Base-by-base conservation (phyloP, 495 filamentous ascomycete genomes). In the Copromyces sp. region DNA sequence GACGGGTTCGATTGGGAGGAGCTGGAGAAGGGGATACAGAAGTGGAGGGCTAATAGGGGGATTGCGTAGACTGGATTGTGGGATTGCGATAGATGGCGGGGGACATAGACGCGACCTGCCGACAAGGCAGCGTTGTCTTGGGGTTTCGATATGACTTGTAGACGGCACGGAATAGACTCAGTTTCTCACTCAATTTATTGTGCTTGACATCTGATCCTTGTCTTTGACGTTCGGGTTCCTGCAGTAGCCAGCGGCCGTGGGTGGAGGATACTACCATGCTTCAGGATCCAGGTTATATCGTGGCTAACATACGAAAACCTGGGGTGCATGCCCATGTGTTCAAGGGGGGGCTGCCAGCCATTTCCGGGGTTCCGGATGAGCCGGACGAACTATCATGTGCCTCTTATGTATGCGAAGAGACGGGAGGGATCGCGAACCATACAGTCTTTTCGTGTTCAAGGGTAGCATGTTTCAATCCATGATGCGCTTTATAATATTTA, bases 1-100 rank as follows among this genome's bases (percentile, higher is more conserved):
- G 90, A 94, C 3, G 95, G 95, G 2, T 88, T 97, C 70, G 91
- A 86, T n/a, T 88, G 86, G 80, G 87, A 86, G 3, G 94, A 93
- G 85, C 81, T 98, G 61, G 93, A 95, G 81, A 86, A 84, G 35
- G 95, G 94, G 4, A 87, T 98, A 24, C 84, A 83, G 83, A 89
- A 90, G 73, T 98, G 95, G 95, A 87, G 95, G 47, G 75, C 39
- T 78, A 91, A 88, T 80, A 86, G 88, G 80, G 89, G 89, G 1
- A 68, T 81, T 68, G 73, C 38, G 53, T 75, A 69, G 47, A 29
- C 4, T 40, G 8, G 35, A 12, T 29, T 69, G 42, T 9, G 44
- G 37, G 11, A 20, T 42, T 68, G 2, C 29, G 20, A 59, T 0
- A 59, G 9, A 12, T 53, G 9, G 24, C 4, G 45, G 4, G n/a